Evolutionary conservation across 352 stramenopile species (phyloP).

Genomic region (Ophiocytium majus): DNA sequence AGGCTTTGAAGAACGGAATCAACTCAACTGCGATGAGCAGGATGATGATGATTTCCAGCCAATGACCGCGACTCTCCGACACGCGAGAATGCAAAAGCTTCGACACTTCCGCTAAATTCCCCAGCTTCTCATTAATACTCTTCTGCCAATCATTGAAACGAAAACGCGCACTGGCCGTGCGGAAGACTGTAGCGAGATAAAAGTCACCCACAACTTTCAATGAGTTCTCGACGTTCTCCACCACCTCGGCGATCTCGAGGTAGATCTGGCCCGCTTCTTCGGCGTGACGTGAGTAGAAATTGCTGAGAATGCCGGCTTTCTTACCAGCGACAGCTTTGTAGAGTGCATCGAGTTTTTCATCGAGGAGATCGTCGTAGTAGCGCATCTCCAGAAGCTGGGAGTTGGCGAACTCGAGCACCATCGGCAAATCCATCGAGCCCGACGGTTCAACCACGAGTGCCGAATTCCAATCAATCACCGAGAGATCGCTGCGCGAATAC

Average conservation of each 20-base stretch:
- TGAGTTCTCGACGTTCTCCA: slow-evolving; percentile 10
- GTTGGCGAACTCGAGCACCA: neutral
- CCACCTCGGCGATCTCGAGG: neutral
- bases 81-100: neutral
- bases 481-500: slow-evolving; percentile 2
- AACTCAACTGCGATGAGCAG: slow-evolving; percentile 3
- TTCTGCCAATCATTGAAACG: slow-evolving; percentile 6
- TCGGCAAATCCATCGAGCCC: neutral
- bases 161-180: neutral
- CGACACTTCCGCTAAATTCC: neutral
- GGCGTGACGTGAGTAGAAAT: neutral
- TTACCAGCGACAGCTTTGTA: neutral
- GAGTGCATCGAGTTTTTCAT: neutral
- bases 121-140: neutral
- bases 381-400: slow-evolving; percentile 6
- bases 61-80: neutral
- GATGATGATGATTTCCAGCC: slow-evolving; percentile 8
- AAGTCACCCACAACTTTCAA: slow-evolving; percentile 8
- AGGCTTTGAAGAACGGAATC: neutral
- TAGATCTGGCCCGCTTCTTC: slow-evolving; percentile 16
- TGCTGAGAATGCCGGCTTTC: neutral
- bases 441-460: neutral
- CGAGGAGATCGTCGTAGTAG: slow-evolving; percentile 10
- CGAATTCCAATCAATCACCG: neutral
- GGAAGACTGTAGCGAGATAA: neutral